phyloP scores from a whole-genome alignment of 106 monocot species.

The Amphibolis antarctica region DNA sequence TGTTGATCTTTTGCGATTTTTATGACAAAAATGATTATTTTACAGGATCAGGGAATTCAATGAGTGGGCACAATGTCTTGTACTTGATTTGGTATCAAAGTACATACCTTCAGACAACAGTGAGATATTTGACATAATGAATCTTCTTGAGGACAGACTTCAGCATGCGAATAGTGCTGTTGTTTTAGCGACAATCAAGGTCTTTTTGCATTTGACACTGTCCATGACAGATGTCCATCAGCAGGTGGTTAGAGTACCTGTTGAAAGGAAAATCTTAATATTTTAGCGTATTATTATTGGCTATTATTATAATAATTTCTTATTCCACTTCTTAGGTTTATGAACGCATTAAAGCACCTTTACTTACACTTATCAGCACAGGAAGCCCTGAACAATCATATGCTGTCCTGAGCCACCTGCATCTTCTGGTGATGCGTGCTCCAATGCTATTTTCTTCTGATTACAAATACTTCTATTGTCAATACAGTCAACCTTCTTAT shows the following conservation, averaged over 20 bases:
- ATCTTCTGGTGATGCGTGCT: constrained; percentile 94
- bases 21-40: not conserved
- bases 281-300: not conserved
- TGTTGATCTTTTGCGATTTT: not conserved
- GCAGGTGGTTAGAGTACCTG: constrained; percentile 39
- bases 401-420: constrained; percentile 89
- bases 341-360: constrained; percentile 95
- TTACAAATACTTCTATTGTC: constrained; percentile 96
- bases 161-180: constrained; percentile 99
- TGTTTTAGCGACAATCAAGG: constrained; percentile 90
- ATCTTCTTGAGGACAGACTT: constrained; percentile 97
- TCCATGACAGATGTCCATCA: constrained; percentile 99
- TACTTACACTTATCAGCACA: constrained; percentile 87
- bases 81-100: constrained; percentile 87
- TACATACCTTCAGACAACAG: constrained; percentile 76
- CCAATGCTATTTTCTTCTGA: constrained; percentile 96
- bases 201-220: constrained; percentile 93
- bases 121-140: constrained; percentile 99
- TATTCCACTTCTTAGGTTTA: constrained; percentile 45
- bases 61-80: constrained; percentile 99
- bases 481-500: constrained; percentile 93
- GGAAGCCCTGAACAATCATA: constrained; percentile 95
- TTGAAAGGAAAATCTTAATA: not conserved
- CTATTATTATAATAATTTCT: not conserved
- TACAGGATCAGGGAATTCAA: constrained; percentile 89